These are phyloP conservation scores for Aspergillus nanangensis DNA, from an alignment of 495 filamentous ascomycete species.

Conservation along the genomic window DNA sequence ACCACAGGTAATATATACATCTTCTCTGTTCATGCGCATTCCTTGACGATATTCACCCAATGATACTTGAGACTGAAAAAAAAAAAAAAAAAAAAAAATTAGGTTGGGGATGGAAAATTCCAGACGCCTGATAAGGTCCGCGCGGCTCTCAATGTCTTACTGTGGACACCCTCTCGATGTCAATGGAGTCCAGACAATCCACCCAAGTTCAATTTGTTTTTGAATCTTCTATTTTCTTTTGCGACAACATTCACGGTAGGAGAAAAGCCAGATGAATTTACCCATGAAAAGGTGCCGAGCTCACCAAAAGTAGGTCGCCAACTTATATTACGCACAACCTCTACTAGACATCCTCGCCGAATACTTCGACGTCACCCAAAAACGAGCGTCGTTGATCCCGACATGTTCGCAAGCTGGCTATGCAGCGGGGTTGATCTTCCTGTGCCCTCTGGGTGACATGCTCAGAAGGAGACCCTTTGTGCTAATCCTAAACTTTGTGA, in stretches of 20 bases:
- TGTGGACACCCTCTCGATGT: not conserved
- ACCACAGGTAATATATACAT: not conserved
- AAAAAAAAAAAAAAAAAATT: not conserved
- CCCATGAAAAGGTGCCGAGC: not conserved
- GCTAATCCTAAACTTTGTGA: slow-evolving; percentile 58
- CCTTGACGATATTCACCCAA: too few species aligned
- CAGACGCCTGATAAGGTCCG: not conserved
- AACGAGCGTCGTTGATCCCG: slow-evolving; percentile 58
- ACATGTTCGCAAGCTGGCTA: slow-evolving; percentile 82
- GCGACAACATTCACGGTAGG: not conserved
- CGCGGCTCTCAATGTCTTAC: not conserved
- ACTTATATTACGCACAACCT: slow-evolving; percentile 69
- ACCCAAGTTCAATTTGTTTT: not conserved
- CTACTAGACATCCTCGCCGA: slow-evolving; percentile 60
- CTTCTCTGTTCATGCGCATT: not conserved
- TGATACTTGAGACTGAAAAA: too few species aligned
- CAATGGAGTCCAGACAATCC: not conserved
- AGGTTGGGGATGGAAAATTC: not conserved
- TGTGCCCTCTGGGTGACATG: slow-evolving; percentile 77
- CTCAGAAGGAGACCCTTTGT: slow-evolving; percentile 68
- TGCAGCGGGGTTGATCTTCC: slow-evolving; percentile 64
- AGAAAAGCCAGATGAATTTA: not conserved
- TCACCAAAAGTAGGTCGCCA: slow-evolving; percentile 47
- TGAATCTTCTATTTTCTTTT: not conserved
- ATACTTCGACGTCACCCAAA: slow-evolving; percentile 56